phyloP scores from a whole-genome alignment of 495 filamentous ascomycete species.

The Elaphomyces granulatus region DNA sequence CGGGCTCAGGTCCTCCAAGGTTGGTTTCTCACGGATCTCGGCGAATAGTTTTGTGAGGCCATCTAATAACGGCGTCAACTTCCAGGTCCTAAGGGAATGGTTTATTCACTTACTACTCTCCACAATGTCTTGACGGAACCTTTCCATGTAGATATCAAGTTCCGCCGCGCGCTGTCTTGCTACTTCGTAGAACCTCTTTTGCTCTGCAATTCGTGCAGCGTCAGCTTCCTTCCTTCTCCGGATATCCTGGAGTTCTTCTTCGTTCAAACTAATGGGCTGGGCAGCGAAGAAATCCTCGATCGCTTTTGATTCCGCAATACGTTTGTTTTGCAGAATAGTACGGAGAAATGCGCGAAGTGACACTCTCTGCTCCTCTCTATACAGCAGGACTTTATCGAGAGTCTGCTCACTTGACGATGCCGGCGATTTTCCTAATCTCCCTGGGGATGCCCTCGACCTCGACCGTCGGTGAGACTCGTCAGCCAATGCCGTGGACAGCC shows the following conservation, averaged over 20 bases:
- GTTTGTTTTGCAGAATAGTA: constrained; percentile 66
- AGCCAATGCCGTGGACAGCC: constrained; percentile 11
- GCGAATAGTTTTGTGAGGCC: constrained; percentile 86
- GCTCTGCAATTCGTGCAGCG: constrained; percentile 76
- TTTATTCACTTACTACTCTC: constrained; percentile 50
- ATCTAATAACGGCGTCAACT: constrained; percentile 35
- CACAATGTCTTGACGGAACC: constrained; percentile 58
- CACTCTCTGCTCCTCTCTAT: constrained; percentile 81
- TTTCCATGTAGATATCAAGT: constrained; percentile 95
- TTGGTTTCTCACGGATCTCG: constrained; percentile 78
- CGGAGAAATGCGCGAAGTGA: constrained; percentile 83
- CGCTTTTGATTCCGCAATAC: constrained; percentile 65
- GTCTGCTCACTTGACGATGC: constrained; percentile 37
- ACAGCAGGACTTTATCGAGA: constrained; percentile 42
- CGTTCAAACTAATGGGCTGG: constrained; percentile 52
- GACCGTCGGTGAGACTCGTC: constrained; percentile 19
- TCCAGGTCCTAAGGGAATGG: not conserved
- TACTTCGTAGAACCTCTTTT: constrained; percentile 88
- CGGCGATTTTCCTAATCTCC: constrained; percentile 13
- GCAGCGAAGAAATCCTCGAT: constrained; percentile 68
- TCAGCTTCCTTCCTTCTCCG: constrained; percentile 67
- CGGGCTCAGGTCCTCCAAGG: constrained; percentile 71
- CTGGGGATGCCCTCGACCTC: constrained; percentile 24
- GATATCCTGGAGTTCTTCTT: constrained; percentile 75
- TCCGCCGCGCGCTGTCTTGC: constrained; percentile 80